Base-by-base conservation (phyloP, 805 yeast species). In the Wickerhamiella musiphila region DNA sequence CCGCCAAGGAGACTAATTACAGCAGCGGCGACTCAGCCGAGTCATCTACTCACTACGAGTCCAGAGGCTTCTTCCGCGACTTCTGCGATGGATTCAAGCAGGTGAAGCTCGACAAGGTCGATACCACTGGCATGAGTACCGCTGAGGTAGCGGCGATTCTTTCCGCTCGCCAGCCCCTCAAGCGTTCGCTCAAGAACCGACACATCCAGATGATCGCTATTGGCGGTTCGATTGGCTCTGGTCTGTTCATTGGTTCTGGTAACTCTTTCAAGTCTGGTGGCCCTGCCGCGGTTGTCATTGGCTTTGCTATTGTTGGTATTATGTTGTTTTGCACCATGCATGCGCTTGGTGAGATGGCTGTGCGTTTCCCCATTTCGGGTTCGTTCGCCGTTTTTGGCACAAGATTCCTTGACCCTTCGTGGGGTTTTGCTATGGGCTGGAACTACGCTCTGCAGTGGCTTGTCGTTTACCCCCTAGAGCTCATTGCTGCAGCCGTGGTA, bases 171-270 rank as follows among this genome's bases (percentile, higher is more conserved):
- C 47, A 10, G 21, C 45, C 58, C 62, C 34, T 46, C 66, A 39
- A 33, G 29, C 41, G 6, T 30, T 40, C 36, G 31, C 52, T 46
- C 36, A 50, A 49, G 37, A 36, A 41, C 10, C 46, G 58, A n/a
- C 58, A 53, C 40, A 26, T 57, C 28, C 54, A 53, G 42, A 69
- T 77, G 69, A 73, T 78, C 47, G 78, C 86, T 20, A 59, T 78
- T 35, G 83, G 83, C 35, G 81, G 84, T 31, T 74, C 84, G 34
- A 72, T 78, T 36, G 93, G 92, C 44, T 75, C 84, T 16, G 75
- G 75, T 40, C 51, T 70, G 20, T 69, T 66, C 41, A 50, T 69
- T 20, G 63, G 68, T 25, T 55, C 66, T 1, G 70, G 71, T 30
- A 46, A 54, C 18, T 57, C 70, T 7, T 53, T 69, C 26, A 46